phyloP scores from a whole-genome alignment of 2,329 filamentous ascomycete species.

The Xylogone sp. region DNA sequence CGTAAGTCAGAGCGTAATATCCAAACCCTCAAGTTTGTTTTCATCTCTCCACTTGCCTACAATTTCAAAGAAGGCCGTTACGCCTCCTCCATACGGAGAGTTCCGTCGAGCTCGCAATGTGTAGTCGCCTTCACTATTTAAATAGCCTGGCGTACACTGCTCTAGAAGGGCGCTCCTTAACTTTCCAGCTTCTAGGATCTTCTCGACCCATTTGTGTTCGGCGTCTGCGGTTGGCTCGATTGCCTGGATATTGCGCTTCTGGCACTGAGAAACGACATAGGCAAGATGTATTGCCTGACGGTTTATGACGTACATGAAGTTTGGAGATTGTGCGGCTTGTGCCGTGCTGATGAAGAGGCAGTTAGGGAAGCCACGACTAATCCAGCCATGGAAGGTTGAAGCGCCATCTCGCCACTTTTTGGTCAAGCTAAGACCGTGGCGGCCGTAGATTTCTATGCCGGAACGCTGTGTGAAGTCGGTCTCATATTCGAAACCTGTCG shows the following conservation, averaged over 20 bases:
- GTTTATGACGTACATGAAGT: conserved; percentile 2
- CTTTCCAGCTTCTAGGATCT: neutral
- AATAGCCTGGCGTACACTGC: conserved; percentile 4
- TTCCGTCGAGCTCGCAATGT: neutral
- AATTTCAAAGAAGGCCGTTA: conserved; percentile 1
- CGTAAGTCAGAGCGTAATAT: too few relatives aligned
- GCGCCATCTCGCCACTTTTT: conserved; percentile 5
- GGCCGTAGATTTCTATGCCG: conserved; percentile 4
- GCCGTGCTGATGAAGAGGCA: conserved; percentile 1
- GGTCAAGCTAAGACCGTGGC: conserved; percentile 2
- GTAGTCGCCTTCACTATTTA: conserved; percentile 1
- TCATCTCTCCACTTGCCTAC: conserved; percentile 1
- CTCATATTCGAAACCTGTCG: conserved; percentile 5
- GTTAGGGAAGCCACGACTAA: conserved; percentile 4
- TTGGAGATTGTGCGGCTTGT: neutral
- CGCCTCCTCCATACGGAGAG: neutral
- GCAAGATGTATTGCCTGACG: conserved; percentile 4
- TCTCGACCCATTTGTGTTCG: conserved; percentile 2
- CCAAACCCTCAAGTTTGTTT: neutral
- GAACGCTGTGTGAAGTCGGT: neutral
- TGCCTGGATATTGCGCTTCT: neutral
- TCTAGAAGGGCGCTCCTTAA: neutral
- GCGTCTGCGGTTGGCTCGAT: neutral
- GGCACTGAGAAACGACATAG: conserved; percentile 2
- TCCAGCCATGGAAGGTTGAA: conserved; percentile 3